Evolutionary conservation across 495 filamentous ascomycete genomes (phyloP).

Genomic region (Letharia lupina): DNA sequence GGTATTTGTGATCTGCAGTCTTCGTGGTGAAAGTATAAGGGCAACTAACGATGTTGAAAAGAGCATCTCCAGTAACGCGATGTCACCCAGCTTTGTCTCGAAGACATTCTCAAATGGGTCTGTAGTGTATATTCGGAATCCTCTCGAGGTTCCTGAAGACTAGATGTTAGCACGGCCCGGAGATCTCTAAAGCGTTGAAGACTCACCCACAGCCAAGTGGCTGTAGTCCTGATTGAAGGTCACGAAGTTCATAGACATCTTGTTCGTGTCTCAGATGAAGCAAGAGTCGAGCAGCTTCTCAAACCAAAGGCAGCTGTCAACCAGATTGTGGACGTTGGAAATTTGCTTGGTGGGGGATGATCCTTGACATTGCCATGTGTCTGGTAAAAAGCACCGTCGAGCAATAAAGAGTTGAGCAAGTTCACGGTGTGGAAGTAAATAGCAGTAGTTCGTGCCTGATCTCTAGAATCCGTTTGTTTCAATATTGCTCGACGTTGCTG

Average conservation of each 20-base stretch:
- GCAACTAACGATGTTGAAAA: slow-evolving; percentile 98
- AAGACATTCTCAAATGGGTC: slow-evolving; percentile 92
- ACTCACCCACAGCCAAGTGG: slow-evolving; percentile 82
- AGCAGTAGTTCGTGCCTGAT: not conserved
- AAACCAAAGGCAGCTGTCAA: not conserved
- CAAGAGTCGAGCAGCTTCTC: not conserved
- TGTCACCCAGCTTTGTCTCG: slow-evolving; percentile 85
- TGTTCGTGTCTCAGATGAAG: slow-evolving; percentile 20
- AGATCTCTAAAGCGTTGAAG: not conserved
- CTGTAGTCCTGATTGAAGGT: slow-evolving; percentile 99
- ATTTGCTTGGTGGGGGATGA: not conserved
- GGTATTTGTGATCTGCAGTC: slow-evolving; percentile 91
- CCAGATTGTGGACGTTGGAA: not conserved
- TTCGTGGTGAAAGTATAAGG: slow-evolving; percentile 77
- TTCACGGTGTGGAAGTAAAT: not conserved
- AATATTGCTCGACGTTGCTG: not conserved
- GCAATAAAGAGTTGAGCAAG: not conserved
- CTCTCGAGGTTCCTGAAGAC: slow-evolving; percentile 66
- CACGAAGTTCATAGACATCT: slow-evolving; percentile 85
- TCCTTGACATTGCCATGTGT: slow-evolving; percentile 10
- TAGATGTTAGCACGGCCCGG: slow-evolving; percentile 10
- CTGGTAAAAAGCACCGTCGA: not conserved
- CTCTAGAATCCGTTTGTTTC: not conserved
- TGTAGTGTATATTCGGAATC: slow-evolving; percentile 91
- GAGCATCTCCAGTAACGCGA: slow-evolving; percentile 94